Conservation (phyloP, 805 yeast genomes). For the Wickerhamia fluorescens region DNA sequence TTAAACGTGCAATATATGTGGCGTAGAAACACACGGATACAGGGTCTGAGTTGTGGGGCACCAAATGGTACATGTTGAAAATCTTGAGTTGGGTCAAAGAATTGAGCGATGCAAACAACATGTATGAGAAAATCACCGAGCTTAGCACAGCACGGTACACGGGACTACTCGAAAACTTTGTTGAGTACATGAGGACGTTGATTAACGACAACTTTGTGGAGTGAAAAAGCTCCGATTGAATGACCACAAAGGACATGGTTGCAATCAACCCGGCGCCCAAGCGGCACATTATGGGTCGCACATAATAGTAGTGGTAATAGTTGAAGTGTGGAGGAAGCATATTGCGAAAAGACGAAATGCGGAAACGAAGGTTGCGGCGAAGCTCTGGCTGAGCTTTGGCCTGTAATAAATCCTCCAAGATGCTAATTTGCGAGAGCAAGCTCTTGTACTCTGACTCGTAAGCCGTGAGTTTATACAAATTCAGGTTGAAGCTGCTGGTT, state of each 20-base stretch:
- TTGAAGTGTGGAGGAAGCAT: slow-evolving; percentile 33
- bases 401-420: slow-evolving; percentile 51
- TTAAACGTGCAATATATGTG: slow-evolving; percentile 72
- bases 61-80: slow-evolving; percentile 72
- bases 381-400: slow-evolving; percentile 23
- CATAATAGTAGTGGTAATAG: slow-evolving; percentile 32
- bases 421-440: slow-evolving; percentile 41
- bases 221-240: slow-evolving; percentile 72
- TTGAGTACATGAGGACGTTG: slow-evolving; percentile 36
- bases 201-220: slow-evolving; percentile 60
- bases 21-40: slow-evolving; percentile 72
- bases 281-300: slow-evolving; percentile 43
- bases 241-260: slow-evolving; percentile 42
- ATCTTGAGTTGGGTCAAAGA: slow-evolving; percentile 62
- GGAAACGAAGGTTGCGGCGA: slow-evolving; percentile 12
- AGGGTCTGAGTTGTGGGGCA: slow-evolving; percentile 63
- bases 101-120: slow-evolving; percentile 60
- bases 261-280: slow-evolving; percentile 36
- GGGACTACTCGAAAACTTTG: slow-evolving; percentile 19
- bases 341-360: slow-evolving; percentile 12
- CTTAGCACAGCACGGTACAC: slow-evolving; percentile 34
- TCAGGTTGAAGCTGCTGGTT: slow-evolving; percentile 44
- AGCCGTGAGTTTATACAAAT: slow-evolving; percentile 47
- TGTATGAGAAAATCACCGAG: slow-evolving; percentile 44
- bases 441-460: slow-evolving; percentile 51